Percentiles rank a stretch among this genome's conserved stretches.
Conservation (phyloP, 169 alveolate genomes). For the Eimeria falciformis region DNA sequence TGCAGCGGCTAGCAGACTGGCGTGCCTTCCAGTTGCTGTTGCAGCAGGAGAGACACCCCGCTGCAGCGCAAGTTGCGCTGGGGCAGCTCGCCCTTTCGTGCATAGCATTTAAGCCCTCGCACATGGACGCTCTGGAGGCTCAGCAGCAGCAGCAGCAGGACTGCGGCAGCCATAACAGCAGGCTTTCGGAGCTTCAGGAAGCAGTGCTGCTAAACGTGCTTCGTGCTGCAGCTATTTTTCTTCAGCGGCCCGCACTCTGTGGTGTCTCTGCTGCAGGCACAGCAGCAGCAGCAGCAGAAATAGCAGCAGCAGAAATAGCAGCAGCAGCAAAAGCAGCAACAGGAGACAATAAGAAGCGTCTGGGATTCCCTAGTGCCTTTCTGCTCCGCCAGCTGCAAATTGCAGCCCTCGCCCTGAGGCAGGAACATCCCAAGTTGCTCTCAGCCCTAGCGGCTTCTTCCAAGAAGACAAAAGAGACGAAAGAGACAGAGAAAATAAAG, state of each 20-base stretch:
- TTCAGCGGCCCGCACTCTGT: background rate
- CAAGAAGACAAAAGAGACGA: no score
- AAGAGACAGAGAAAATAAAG: background rate
- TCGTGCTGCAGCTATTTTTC: background rate
- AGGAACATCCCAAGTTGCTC: no score
- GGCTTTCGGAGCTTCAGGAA: constrained; percentile 13
- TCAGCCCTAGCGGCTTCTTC: no score
- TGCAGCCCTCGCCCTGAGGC: constrained; percentile 61
- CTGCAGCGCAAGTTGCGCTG: constrained; percentile 68
- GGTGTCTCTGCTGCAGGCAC: constrained; percentile 17
- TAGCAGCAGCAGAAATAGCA: constrained; percentile 42
- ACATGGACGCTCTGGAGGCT: background rate
- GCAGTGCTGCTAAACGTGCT: constrained; percentile 1
- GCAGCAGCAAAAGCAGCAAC: background rate
- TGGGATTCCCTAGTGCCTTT: constrained; percentile 29
- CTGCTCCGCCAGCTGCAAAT: constrained; percentile 61
- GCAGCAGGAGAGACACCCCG: constrained; percentile 34
- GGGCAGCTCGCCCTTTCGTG: constrained; percentile 39
- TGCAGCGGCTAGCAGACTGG: constrained; percentile 57
- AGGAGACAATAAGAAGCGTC: background rate
- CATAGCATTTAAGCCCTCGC: constrained; percentile 11
- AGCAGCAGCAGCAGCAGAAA: constrained; percentile 12
- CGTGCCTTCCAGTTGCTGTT: constrained; percentile 16
- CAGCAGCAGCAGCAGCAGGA: constrained; percentile 58
- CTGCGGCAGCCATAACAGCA: background rate